phyloP scores from a whole-genome alignment of 805 yeast genomes.

The Ogataea allantospora region DNA sequence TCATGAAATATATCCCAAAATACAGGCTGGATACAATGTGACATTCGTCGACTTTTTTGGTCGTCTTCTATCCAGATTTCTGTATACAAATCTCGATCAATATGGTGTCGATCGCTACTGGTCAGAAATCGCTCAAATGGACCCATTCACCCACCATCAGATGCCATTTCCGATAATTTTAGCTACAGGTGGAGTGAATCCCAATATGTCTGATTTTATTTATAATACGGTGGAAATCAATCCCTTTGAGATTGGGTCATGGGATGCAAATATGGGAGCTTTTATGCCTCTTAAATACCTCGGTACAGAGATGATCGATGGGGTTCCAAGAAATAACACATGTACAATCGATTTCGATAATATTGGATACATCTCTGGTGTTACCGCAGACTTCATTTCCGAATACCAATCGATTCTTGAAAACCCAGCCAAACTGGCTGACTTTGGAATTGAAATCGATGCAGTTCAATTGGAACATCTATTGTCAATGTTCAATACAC shows the following conservation, averaged over 20 bases:
- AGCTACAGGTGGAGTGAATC: slow-evolving; percentile 56
- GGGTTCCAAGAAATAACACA: slow-evolving; percentile 42
- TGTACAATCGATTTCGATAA: slow-evolving; percentile 74
- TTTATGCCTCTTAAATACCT: slow-evolving; percentile 64
- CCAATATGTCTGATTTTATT: slow-evolving; percentile 48
- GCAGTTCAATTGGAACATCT: slow-evolving; percentile 14
- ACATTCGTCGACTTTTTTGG: slow-evolving; percentile 74
- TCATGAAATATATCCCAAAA: slow-evolving; percentile 48
- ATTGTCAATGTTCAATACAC: slow-evolving; percentile 40
- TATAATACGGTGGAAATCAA: slow-evolving; percentile 58
- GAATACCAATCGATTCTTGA: slow-evolving; percentile 15
- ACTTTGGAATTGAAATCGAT: slow-evolving; percentile 21
- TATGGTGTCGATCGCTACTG: slow-evolving; percentile 59
- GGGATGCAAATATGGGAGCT: slow-evolving; percentile 68
- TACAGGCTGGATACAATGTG: slow-evolving; percentile 57
- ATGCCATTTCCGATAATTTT: slow-evolving; percentile 72
- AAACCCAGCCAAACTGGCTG: slow-evolving; percentile 8
- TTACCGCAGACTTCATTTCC: slow-evolving; percentile 68
- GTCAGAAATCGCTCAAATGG: slow-evolving; percentile 54
- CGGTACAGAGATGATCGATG: slow-evolving; percentile 61
- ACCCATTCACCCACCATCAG: slow-evolving; percentile 52
- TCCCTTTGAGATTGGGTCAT: slow-evolving; percentile 78
- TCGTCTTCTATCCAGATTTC: slow-evolving; percentile 61
- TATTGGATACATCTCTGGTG: slow-evolving; percentile 72
- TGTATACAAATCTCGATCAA: slow-evolving; percentile 56